A percentile compares a stretch with the other conserved stretches of the same genome.
phyloP scores from a whole-genome alignment of 202 grass and related monocot genomes.

The Saccharum hybrid region DNA sequence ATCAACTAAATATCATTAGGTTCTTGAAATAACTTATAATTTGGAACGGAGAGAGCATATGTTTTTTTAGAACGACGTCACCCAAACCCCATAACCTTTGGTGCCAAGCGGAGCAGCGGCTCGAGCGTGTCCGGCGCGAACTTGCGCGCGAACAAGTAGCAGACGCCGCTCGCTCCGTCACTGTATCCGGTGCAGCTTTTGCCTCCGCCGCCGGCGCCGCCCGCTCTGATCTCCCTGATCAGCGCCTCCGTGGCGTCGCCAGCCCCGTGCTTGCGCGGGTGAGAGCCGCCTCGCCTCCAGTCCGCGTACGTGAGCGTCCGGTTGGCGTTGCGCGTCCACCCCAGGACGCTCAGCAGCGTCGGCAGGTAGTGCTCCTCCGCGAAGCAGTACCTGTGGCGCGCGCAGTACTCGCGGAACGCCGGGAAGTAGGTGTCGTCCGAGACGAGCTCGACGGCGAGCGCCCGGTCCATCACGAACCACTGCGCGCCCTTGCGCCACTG shows the following conservation, averaged over 20 bases:
- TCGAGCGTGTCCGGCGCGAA: conserved; percentile 51
- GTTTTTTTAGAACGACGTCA: no score
- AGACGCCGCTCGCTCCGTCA: conserved; percentile 33
- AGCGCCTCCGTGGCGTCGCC: conserved; percentile 46
- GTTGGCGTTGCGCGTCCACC: conserved; percentile 34
- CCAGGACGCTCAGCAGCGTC: conserved; percentile 48
- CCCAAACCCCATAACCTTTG: no score
- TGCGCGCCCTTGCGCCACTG: conserved; percentile 57
- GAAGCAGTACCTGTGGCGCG: conserved; percentile 3
- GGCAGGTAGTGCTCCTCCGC: conserved; percentile 78
- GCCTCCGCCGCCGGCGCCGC: not conserved
- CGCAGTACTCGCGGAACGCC: conserved; percentile 54
- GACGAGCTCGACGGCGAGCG: conserved; percentile 51
- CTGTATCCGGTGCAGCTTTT: conserved; percentile 45
- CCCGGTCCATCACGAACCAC: conserved; percentile 71
- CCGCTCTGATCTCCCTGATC: conserved; percentile 51
- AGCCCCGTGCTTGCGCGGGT: conserved; percentile 38
- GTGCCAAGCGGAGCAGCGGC: no score
- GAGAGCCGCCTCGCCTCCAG: not conserved
- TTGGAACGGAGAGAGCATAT: no score
- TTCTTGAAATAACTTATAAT: no score
- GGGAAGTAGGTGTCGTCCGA: conserved; percentile 57
- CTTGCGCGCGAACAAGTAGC: conserved; percentile 36
- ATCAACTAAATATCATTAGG: no score
- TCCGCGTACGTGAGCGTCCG: not conserved